Base-by-base conservation (phyloP, 2,329 filamentous ascomycete species). In the Sporothrix pallida region DNA sequence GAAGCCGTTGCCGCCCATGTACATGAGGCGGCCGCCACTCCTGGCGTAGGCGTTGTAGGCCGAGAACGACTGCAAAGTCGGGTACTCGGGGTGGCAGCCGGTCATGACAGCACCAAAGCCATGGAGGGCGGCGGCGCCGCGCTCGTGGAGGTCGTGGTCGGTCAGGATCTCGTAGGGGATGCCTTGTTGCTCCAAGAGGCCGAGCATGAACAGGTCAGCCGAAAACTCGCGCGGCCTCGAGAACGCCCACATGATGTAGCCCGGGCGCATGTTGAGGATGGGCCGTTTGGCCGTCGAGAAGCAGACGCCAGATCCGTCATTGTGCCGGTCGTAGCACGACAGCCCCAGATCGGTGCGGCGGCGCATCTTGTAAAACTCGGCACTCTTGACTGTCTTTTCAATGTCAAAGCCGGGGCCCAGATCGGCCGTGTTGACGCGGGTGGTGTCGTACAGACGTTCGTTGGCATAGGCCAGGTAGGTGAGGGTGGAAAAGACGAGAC, bases 1-100 rank as follows among this genome's bases (percentile, higher is more conserved):
- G 76, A 80, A 82, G 20, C 81, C 81, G 74, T 82, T 82, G 31
- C 81, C 81, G 20, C 81, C 81, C n/a, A 82, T 77, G 60, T 83
- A 83, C 79, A 83, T 80, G 63, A 83, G 72, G 70, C 78, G 80
- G 2, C 82, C 81, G 10, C 82, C 81, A 2, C 69, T 62, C 2
- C 73, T 74, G 46, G 78, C 76, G 73, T 80, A 83, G 13, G 75
- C 75, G 44, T 75, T 75, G 70, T 80, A 82, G 9, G 77, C 79
- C 60, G 78, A 72, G 12, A 80, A 76, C 17, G 78, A 78, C 31
- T 78, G 63, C 37, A 78, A 65, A 9, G 77, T 80, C 6, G 79
- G 79, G 72, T 82, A 82, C 75, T 82, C 81, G 1, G 81, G 81
- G 74, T 81, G 81, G 68, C 78, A 79, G 67, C 80, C 78, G 0